phyloP scores from a whole-genome alignment of 2,329 filamentous ascomycete genomes.

The Fusarium sp. region DNA sequence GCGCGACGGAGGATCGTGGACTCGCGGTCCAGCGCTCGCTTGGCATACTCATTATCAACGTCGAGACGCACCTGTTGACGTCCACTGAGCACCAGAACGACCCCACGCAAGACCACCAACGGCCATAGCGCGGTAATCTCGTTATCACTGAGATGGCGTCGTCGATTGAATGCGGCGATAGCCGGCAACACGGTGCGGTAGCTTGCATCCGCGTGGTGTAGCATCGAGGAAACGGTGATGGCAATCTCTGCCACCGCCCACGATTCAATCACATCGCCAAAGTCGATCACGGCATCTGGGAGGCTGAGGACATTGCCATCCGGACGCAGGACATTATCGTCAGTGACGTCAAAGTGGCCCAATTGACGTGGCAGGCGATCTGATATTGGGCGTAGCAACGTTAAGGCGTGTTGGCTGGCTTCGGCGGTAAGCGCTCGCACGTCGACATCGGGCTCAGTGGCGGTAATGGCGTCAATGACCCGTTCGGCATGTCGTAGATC shows the following conservation, averaged over 20 bases:
- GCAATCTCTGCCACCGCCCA: background rate
- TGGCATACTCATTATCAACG: background rate
- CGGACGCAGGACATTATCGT: background rate
- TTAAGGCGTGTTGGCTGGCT: background rate
- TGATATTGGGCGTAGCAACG: background rate
- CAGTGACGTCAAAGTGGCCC: background rate
- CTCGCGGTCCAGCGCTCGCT: background rate
- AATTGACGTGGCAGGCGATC: background rate
- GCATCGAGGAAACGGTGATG: background rate
- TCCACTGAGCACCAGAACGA: background rate
- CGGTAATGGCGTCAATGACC: background rate
- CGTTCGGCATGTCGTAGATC: background rate
- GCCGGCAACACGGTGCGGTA: background rate
- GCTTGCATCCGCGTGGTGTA: background rate
- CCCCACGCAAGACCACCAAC: background rate
- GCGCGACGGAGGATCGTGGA: background rate
- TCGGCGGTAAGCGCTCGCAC: background rate
- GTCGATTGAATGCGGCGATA: background rate
- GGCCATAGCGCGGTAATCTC: background rate
- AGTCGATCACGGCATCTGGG: background rate
- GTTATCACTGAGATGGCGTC: background rate
- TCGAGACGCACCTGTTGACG: background rate
- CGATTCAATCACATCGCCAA: background rate
- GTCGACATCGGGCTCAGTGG: background rate
- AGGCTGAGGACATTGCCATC: background rate